Conservation (phyloP, 2,329 filamentous ascomycete genomes). For the Pestalotiopsis sp. region DNA sequence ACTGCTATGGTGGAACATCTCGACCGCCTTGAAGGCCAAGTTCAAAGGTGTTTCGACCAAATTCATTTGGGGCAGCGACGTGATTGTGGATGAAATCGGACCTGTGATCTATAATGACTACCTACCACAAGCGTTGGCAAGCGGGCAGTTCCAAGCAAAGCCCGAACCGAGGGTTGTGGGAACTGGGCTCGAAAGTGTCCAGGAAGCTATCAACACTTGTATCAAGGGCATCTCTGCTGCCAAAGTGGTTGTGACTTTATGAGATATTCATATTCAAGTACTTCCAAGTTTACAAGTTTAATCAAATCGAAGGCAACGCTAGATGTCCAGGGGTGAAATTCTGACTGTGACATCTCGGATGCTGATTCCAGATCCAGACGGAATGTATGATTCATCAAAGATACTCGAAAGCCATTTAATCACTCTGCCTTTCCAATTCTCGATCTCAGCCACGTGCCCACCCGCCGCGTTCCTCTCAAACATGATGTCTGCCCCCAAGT, state of each 20-base stretch:
- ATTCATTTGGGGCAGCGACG: slow-evolving; percentile 3
- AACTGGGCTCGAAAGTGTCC: slow-evolving; percentile 42
- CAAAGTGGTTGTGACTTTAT: slow-evolving; percentile 40
- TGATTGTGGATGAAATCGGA: background rate
- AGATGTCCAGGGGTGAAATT: too few species aligned
- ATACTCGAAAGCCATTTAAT: too few species aligned
- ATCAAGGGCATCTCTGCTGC: slow-evolving; percentile 42
- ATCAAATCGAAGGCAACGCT: too few species aligned
- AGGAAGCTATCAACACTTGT: slow-evolving; percentile 40
- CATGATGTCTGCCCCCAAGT: too few species aligned
- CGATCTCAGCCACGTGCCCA: too few species aligned
- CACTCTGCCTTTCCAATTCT: too few species aligned
- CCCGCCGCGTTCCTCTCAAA: too few species aligned
- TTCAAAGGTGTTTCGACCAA: background rate
- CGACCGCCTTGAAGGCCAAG: background rate
- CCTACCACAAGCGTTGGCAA: slow-evolving; percentile 1
- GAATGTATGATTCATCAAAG: too few species aligned
- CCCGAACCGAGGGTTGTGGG: slow-evolving; percentile 36
- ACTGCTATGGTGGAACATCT: background rate
- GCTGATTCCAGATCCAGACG: too few species aligned
- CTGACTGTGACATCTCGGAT: too few species aligned
- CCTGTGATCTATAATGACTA: slow-evolving; percentile 1
- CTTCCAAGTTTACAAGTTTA: too few species aligned
- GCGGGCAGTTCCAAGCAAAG: background rate
- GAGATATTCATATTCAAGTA: background rate